Evolutionary conservation across 257 asterid genomes (phyloP).

Genomic region (Gynochthodes officinalis): DNA sequence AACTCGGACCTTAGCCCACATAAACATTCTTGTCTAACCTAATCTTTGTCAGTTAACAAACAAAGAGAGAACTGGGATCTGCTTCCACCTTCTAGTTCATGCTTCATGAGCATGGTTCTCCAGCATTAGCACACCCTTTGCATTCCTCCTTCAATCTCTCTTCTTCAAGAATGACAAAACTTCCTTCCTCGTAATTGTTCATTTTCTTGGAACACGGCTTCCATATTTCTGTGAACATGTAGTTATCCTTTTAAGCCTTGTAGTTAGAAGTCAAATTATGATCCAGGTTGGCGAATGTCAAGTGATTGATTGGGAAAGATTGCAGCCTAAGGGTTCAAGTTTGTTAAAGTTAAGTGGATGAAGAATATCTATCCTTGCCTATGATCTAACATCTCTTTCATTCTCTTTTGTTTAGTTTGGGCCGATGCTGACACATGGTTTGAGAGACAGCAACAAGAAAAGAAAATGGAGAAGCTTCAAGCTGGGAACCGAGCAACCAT

Average conservation of each 20-base stretch:
- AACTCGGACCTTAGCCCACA: slow-evolving; percentile 36
- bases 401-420: slow-evolving; percentile 47
- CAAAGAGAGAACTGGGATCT: slow-evolving; percentile 10
- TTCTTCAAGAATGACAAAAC: too few species aligned
- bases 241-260: slow-evolving; percentile 4
- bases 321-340: slow-evolving; percentile 55
- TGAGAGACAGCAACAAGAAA: slow-evolving; percentile 78
- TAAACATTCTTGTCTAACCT: too few species aligned
- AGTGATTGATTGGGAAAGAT: slow-evolving; percentile 36
- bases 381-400: background rate
- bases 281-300: slow-evolving; percentile 26
- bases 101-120: slow-evolving; percentile 22
- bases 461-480: slow-evolving; percentile 66
- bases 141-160: too few species aligned
- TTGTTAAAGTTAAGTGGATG: too few species aligned
- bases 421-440: too few species aligned
- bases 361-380: too few species aligned
- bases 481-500: slow-evolving; percentile 66
- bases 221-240: background rate
- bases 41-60: slow-evolving; percentile 17
- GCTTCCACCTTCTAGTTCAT: slow-evolving; percentile 19
- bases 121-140: slow-evolving; percentile 22
- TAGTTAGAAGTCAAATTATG: slow-evolving; percentile 3
- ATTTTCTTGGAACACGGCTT: background rate
- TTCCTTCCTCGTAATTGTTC: too few species aligned